Base-by-base conservation (phyloP, 495 filamentous ascomycete species). In the Penicillium tannophilum region DNA sequence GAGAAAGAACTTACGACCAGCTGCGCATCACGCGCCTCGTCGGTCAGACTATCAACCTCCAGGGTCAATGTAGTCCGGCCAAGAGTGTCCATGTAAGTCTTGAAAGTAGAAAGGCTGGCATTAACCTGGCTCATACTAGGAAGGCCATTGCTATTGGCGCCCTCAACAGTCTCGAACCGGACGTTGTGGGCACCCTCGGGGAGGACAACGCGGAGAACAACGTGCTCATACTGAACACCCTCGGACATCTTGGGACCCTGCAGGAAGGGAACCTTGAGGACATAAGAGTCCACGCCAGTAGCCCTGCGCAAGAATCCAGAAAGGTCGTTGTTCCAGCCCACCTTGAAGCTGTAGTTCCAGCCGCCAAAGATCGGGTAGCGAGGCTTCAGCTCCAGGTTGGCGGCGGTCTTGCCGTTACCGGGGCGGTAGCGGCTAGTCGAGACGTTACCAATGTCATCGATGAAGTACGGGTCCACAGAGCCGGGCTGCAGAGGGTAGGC, bases 361-460 rank as follows among this genome's bases (percentile, higher is more conserved):
- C 90, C 91, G 47, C 94, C 94, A 67, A 98, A 98, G 24, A 98
- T 69, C 8, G 94, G 94, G 72, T 91, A 98, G 30, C 94, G 83
- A 16, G 95, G 95, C 75, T 90, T 92, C 59, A 97, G 83, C 75
- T 97, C 94, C 41, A 98, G 83, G 55, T 84, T 77, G 33, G 90
- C 91, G 65, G 96, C 92, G 2, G 88, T 83, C 70, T 81, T 82
- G 35, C 60, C 59, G 28, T 86, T 89, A 56, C 84, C 87, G n/a
- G 78, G 76, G 56, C 94, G 84, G 81, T 92, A 98, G 64, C 85
- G 84, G 55, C 90, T 96, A 28, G 94, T 98, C 19, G 91, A 95
- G 23, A 98, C 91, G 70, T 98, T 98, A 59, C 94, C 94, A 66
- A 98, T 96, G 61, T 93, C 93, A 69, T 98, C 94, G 26, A 88